A percentile compares a stretch with the other conserved stretches of the same genome.
Evolutionary conservation across 78 protist genomes (phyloP).

Genomic region (Anaeramoeba flamelloides): DNA sequence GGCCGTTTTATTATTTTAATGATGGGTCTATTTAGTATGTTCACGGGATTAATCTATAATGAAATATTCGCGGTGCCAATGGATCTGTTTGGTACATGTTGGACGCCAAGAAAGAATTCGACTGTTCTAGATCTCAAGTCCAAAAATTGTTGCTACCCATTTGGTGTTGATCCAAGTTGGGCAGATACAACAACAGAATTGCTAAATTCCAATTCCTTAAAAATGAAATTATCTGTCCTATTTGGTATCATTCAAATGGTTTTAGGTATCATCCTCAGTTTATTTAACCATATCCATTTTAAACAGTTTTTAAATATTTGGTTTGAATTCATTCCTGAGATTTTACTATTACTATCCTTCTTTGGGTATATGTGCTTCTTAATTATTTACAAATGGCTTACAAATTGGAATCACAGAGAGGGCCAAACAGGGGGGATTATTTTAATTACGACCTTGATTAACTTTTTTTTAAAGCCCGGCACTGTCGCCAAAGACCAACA

Average conservation of each 20-base stretch:
- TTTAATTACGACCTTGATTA: constrained; percentile 47
- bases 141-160: neutral
- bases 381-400: constrained; percentile 69
- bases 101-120: neutral
- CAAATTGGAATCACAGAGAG: constrained; percentile 8
- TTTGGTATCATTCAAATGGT: constrained; percentile 89
- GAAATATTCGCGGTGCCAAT: neutral
- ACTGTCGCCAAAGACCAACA: neutral
- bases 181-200: neutral
- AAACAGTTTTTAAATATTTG: neutral
- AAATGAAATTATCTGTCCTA: constrained; percentile 94
- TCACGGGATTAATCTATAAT: neutral
- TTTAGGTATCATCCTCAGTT: constrained; percentile 73
- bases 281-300: constrained; percentile 57
- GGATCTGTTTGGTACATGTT: neutral
- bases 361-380: constrained; percentile 82
- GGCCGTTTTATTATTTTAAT: neutral
- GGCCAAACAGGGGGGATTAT: neutral
- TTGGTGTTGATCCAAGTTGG: constrained; percentile 1
- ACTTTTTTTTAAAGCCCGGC: constrained; percentile 58
- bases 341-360: constrained; percentile 70
- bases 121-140: neutral
- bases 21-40: neutral
- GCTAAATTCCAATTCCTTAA: constrained; percentile 72
- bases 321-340: constrained; percentile 77